phyloP scores from a whole-genome alignment of 2,329 filamentous ascomycete species.

The Endoconidiophora polonica region DNA sequence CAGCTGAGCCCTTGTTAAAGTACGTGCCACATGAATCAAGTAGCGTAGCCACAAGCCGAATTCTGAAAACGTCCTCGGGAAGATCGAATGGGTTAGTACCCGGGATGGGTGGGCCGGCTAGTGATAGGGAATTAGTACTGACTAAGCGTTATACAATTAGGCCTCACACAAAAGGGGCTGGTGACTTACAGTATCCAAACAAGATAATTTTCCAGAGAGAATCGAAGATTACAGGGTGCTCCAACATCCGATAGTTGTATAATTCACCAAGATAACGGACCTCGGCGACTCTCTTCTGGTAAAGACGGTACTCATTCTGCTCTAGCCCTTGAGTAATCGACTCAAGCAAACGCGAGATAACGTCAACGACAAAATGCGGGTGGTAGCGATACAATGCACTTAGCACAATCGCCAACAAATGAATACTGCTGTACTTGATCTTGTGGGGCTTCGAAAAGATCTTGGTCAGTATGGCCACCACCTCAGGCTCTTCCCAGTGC shows the following conservation, averaged over 20 bases:
- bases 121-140: not conserved
- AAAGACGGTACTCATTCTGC: conserved; percentile 93
- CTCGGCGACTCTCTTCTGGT: conserved; percentile 84
- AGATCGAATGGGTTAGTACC: conserved; percentile 68
- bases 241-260: conserved; percentile 94
- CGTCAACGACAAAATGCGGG: conserved; percentile 72
- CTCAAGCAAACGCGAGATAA: conserved; percentile 85
- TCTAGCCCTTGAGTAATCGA: conserved; percentile 77
- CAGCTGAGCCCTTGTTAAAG: conserved; percentile 81
- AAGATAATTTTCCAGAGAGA: conserved; percentile 87
- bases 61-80: conserved; percentile 90
- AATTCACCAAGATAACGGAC: conserved; percentile 93
- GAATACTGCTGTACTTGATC: conserved; percentile 94
- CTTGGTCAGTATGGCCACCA: conserved; percentile 65
- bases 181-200: conserved; percentile 57
- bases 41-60: conserved; percentile 74
- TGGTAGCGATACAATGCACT: conserved; percentile 85
- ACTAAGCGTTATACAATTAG: not conserved
- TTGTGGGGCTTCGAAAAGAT: conserved; percentile 93
- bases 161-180: not conserved
- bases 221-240: conserved; percentile 90
- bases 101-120: conserved; percentile 63
- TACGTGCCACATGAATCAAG: conserved; percentile 93
- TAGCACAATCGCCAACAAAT: conserved; percentile 77
- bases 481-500: conserved; percentile 90